Evolutionary conservation across 208 protist species (phyloP).

Genomic region (Zelonia costaricensis): DNA sequence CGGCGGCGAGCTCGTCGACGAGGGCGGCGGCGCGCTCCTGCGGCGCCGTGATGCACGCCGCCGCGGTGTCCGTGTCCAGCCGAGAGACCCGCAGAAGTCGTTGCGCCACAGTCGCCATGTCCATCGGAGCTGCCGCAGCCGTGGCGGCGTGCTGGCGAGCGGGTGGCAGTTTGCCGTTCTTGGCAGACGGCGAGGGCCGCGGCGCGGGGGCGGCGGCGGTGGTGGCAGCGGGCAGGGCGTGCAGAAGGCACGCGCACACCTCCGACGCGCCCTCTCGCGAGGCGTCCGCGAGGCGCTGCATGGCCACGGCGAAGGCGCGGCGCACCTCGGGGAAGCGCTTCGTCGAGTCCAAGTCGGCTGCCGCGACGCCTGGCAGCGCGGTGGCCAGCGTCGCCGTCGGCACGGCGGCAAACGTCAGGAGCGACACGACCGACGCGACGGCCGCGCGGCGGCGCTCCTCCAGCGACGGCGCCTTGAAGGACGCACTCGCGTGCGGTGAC

Average conservation of each 20-base stretch:
- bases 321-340: conserved; percentile 19
- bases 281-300: conserved; percentile 9
- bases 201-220: neutral
- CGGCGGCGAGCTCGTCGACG: conserved; percentile 9
- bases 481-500: neutral
- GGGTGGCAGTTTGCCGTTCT: too few relatives aligned
- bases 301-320: conserved; percentile 1
- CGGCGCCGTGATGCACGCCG: conserved; percentile 14
- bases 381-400: conserved; percentile 4
- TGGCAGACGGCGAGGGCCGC: too few relatives aligned
- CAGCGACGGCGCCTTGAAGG: conserved; percentile 12
- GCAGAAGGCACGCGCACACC: conserved; percentile 19
- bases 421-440: conserved; percentile 31
- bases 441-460: conserved; percentile 26
- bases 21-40: conserved; percentile 15
- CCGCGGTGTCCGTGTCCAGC: conserved; percentile 18
- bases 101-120: conserved; percentile 4
- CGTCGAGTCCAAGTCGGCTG: conserved; percentile 3
- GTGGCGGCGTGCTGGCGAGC: too few relatives aligned
- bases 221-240: neutral
- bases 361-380: neutral
- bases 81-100: conserved; percentile 13
- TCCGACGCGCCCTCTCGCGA: conserved; percentile 16
- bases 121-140: neutral
- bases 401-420: conserved; percentile 27